Conservation (phyloP, 257 asterid species). For the Paraleonurus japonicus region DNA sequence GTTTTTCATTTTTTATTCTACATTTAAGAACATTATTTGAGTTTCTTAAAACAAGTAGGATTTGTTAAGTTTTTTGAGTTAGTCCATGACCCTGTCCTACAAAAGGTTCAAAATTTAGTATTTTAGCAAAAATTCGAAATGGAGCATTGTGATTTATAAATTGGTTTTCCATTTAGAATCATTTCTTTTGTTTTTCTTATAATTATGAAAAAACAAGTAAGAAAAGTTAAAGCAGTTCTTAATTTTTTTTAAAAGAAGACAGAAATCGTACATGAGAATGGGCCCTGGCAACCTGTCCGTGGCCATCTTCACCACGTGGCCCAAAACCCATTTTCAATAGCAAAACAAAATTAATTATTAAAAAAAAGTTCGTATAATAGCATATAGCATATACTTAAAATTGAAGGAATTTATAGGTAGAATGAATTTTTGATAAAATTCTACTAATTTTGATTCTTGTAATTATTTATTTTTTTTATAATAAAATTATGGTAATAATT, state of each 20-base stretch:
- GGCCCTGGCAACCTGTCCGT: conserved; percentile 35
- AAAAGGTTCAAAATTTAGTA: neutral
- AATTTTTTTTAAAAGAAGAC: conserved; percentile 24
- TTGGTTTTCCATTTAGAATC: neutral
- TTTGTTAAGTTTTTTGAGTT: neutral
- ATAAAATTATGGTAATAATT: too few species aligned
- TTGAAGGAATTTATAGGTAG: neutral
- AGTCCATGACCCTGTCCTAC: neutral
- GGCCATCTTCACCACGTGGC: conserved; percentile 46
- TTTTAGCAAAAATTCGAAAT: neutral
- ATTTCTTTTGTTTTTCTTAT: neutral
- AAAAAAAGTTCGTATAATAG: neutral
- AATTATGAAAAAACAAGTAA: neutral
- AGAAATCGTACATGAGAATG: conserved; percentile 40
- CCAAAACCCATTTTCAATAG: conserved; percentile 19
- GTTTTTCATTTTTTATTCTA: neutral
- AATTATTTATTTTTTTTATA: neutral
- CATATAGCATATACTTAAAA: neutral
- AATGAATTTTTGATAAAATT: neutral
- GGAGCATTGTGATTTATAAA: neutral
- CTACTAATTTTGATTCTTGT: neutral
- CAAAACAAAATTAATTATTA: neutral
- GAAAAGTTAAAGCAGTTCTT: conserved; percentile 19
- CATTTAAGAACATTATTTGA: neutral
- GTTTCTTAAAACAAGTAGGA: neutral